A percentile compares a stretch with the other conserved stretches of the same genome.
Conservation (phyloP, 2,329 filamentous ascomycete species). For the Epichloe sp. region DNA sequence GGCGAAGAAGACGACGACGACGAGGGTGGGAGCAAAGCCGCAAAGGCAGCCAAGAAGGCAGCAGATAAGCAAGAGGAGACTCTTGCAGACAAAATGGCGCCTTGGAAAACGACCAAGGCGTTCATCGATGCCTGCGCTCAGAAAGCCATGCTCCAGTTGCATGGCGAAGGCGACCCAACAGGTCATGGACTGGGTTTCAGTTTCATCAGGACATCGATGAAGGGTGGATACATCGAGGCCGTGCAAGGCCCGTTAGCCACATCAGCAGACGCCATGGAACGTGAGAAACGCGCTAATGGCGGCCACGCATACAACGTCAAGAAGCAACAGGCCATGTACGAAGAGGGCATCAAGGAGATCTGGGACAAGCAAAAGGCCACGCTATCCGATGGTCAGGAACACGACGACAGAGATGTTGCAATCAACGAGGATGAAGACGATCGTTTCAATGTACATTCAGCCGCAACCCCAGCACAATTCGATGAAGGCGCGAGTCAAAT, state of each 20-base stretch:
- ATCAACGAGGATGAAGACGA: constrained; percentile 50
- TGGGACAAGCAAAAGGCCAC: constrained; percentile 80
- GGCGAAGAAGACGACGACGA: constrained; percentile 40
- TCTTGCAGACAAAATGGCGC: constrained; percentile 78
- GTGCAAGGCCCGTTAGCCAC: constrained; percentile 53
- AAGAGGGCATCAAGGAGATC: constrained; percentile 79
- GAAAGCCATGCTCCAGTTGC: constrained; percentile 92
- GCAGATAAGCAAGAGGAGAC: constrained; percentile 49
- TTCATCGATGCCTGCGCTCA: constrained; percentile 88
- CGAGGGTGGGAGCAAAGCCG: constrained; percentile 26
- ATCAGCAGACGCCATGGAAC: constrained; percentile 72
- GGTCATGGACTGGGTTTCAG: constrained; percentile 89
- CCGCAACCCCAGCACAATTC: constrained; percentile 50
- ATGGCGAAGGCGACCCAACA: constrained; percentile 89
- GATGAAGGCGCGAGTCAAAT: constrained; percentile 76
- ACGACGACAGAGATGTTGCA: constrained; percentile 47
- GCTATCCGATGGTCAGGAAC: constrained; percentile 58
- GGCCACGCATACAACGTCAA: constrained; percentile 98
- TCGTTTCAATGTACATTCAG: constrained; percentile 57
- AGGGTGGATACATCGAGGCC: constrained; percentile 82
- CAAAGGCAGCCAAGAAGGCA: constrained; percentile 29
- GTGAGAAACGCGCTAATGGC: constrained; percentile 76
- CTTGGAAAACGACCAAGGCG: constrained; percentile 94
- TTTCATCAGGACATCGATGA: constrained; percentile 97
- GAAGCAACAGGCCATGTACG: constrained; percentile 82